phyloP scores from a whole-genome alignment of 2,329 filamentous ascomycete species.

The Periconia sp. region DNA sequence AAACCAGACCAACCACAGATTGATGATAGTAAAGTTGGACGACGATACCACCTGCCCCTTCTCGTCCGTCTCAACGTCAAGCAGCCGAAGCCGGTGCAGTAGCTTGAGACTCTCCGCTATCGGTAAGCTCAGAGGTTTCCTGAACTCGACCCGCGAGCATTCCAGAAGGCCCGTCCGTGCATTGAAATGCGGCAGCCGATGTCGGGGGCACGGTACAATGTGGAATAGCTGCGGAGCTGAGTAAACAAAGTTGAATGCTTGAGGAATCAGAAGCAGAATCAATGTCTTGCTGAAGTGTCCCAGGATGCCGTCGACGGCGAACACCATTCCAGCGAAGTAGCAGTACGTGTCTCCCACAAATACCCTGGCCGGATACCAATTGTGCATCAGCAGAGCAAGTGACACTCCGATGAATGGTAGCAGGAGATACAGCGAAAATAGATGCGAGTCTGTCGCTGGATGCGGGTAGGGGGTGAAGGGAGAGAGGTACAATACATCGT shows the following conservation, averaged over 20 bases:
- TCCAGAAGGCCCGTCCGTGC: conserved; percentile 83
- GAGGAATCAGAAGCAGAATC: conserved; percentile 85
- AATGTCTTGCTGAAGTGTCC: conserved; percentile 99
- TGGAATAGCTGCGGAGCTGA: conserved; percentile 91
- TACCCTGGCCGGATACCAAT: conserved; percentile 93
- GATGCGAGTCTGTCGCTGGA: conserved; percentile 91
- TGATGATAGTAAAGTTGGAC: conserved; percentile 90
- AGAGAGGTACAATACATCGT: conserved; percentile 84
- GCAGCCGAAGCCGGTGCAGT: conserved; percentile 70
- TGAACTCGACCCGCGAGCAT: conserved; percentile 79
- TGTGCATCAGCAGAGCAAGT: conserved; percentile 83
- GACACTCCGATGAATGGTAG: conserved; percentile 95
- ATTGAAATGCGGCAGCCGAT: conserved; percentile 90
- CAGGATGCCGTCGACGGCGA: conserved; percentile 93
- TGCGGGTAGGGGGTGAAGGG: conserved; percentile 79
- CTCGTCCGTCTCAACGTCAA: conserved; percentile 71
- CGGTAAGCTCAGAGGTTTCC: conserved; percentile 70
- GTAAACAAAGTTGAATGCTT: conserved; percentile 97
- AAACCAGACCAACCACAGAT: conserved; percentile 95
- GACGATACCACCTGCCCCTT: conserved; percentile 77
- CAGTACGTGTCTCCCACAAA: conserved; percentile 99
- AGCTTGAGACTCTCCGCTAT: conserved; percentile 70
- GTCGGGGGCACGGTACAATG: conserved; percentile 87
- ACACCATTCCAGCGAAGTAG: conserved; percentile 99
- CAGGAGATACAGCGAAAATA: conserved; percentile 94